Evolutionary conservation across 73 alveolate genomes (phyloP), one percentile per base, ranked within the genome.

Genomic region (Paramecium caudatum): DNA sequence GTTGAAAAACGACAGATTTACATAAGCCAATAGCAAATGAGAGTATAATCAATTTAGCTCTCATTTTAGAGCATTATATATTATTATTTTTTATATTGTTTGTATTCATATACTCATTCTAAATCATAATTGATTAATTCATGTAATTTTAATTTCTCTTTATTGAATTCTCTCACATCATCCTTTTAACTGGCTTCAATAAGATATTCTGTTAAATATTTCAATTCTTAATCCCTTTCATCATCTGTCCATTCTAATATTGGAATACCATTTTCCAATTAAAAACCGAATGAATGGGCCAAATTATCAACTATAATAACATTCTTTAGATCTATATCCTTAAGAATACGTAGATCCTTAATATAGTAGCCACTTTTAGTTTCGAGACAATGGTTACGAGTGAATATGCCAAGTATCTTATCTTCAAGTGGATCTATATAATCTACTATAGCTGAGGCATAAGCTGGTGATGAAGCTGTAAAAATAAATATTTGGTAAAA

Each of bases 371-470:
- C 97, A 36, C 47, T 90, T 23, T 91, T 91, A 9, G 97, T 92
- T 25, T 91, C 90, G 19, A 95, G 91, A 82, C 98, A 95, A 61
- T 91, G 94, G 9, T 90, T 94, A 65, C 98, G 62, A 82, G 93
- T 94, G 43, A 95, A 87, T 90, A 96, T 82, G 50, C 95, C 93
- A 23, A 90, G 83, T 6, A 95, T 95, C 46, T 91, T 85, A 41
- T 86, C 90, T 27, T 90, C 47, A 1, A 32, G 25, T 0, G 97
- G 98, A 83, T 95, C 97, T 27, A 95, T 55, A 47, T 43, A 94
- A 84, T 95, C 97, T 0, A 95, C 90, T 10, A 95, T 95, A 0
- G 94, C 97, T 78, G 92, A 94, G 5, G 98, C 98, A 83, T 95
- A 95, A 15, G 96, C 91, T n/a, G 94, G 82, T 61, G 94, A 95